Conservation (phyloP, 1,139 yeast genomes). For the Zhuliangozyma parablackwelliae region DNA sequence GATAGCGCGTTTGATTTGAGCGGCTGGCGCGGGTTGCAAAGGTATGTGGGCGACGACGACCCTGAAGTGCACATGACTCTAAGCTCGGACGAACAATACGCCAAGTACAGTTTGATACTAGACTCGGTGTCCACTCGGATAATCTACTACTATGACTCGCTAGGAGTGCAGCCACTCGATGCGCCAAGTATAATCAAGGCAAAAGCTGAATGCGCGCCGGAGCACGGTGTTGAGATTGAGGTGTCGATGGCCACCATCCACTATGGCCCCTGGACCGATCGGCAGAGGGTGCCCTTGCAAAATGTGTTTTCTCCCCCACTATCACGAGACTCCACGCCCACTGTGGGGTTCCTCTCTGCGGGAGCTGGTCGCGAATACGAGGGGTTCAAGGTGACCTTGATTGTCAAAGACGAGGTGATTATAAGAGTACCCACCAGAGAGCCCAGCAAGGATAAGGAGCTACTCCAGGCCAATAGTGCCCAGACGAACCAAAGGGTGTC, state of each 20-base stretch:
- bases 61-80: conserved; percentile 28
- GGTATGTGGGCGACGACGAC: conserved; percentile 38
- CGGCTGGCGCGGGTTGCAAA: conserved; percentile 38
- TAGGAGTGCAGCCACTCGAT: conserved; percentile 46
- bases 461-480: conserved; percentile 8
- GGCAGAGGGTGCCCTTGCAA: conserved; percentile 69
- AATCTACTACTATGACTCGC: conserved; percentile 63
- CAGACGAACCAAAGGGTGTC: conserved; percentile 7
- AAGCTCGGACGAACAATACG: conserved; percentile 62
- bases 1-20: conserved; percentile 5
- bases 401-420: conserved; percentile 61
- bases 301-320: conserved; percentile 63
- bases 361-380: conserved; percentile 55
- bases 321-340: conserved; percentile 55
- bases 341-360: conserved; percentile 27
- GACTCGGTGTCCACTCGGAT: conserved; percentile 56
- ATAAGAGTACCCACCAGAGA: conserved; percentile 82
- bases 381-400: conserved; percentile 51
- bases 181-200: no score
- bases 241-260: conserved; percentile 63
- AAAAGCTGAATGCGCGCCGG: conserved; percentile 35
- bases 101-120: conserved; percentile 70
- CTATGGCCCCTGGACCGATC: conserved; percentile 96
- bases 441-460: conserved; percentile 62
- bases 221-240: conserved; percentile 58